Conservation (phyloP, 352 stramenopile genomes). For the Phytopythium helicoides region DNA sequence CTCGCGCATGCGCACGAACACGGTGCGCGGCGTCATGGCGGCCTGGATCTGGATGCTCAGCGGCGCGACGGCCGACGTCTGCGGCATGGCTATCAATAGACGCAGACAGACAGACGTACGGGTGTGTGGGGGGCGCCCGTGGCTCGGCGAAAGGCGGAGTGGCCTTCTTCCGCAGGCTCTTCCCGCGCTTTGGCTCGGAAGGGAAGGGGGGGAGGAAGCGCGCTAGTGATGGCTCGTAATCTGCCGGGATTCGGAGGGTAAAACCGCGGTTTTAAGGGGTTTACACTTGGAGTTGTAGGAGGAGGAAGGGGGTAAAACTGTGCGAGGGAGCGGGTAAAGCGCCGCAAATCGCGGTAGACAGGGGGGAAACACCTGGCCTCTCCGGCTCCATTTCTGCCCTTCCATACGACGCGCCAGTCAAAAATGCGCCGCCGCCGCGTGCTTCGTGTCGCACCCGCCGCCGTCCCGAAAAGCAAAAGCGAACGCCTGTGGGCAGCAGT, state of each 20-base stretch:
- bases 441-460: too few relatives aligned
- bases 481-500: too few relatives aligned
- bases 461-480: too few relatives aligned
- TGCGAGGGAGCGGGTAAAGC: conserved; percentile 1
- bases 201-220: too few relatives aligned
- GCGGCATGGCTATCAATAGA: conserved; percentile 29
- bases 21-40: conserved; percentile 24
- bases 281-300: not conserved
- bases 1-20: conserved; percentile 78
- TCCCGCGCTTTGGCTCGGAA: too few relatives aligned
- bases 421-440: too few relatives aligned
- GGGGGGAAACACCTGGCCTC: conserved; percentile 3
- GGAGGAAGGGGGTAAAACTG: not conserved
- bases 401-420: too few relatives aligned
- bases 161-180: too few relatives aligned
- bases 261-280: not conserved
- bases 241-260: too few relatives aligned
- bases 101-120: too few relatives aligned
- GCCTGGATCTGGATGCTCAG: conserved; percentile 49
- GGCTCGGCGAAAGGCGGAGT: too few relatives aligned
- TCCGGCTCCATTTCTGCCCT: not conserved
- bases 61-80: conserved; percentile 28
- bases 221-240: too few relatives aligned
- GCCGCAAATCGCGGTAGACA: conserved; percentile 5
- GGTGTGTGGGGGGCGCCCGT: not conserved